Percentiles rank a stretch among this genome's conserved stretches.
Conservation (phyloP, 129 eudicot genomes). For the Glebionis coronaria region DNA sequence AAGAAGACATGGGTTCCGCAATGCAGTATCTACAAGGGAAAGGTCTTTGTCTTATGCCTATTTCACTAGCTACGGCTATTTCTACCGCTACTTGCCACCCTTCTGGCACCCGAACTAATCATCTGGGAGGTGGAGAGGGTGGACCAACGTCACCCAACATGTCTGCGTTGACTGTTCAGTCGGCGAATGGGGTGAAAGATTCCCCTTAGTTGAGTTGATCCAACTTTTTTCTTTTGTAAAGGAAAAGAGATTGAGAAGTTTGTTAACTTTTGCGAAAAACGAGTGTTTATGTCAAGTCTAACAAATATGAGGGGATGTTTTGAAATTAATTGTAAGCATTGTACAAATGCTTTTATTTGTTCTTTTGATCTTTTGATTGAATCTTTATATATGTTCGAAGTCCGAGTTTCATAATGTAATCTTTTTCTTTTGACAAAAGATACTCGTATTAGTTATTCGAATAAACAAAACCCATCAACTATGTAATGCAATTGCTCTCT, state of each 20-base stretch:
- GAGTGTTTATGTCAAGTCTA: conserved; percentile 34
- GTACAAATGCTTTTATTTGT: conserved; percentile 12
- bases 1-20: conserved; percentile 94
- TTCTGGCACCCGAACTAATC: conserved; percentile 42
- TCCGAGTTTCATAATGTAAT: not conserved
- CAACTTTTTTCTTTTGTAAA: conserved; percentile 12
- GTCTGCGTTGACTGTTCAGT: conserved; percentile 70
- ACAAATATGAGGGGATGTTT: conserved; percentile 39
- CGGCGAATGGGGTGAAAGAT: conserved; percentile 56
- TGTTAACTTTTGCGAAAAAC: conserved; percentile 7
- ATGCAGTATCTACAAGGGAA: conserved; percentile 91
- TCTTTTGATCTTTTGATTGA: not conserved
- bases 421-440: not conserved
- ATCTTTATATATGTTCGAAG: no score
- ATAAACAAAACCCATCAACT: no score
- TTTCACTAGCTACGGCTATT: conserved; percentile 81
- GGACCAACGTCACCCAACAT: conserved; percentile 64
- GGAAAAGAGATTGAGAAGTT: not conserved
- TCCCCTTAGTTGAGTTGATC: conserved; percentile 42
- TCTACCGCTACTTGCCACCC: conserved; percentile 67
- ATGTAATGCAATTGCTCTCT: no score
- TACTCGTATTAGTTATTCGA: no score
- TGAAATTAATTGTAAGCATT: conserved; percentile 17
- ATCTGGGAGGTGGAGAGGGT: conserved; percentile 42
- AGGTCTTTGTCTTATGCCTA: conserved; percentile 96